Evolutionary conservation across 2,329 filamentous ascomycete genomes (phyloP), one percentile per base, ranked within the genome.

Genomic region (Aspergillus pseudonomiae): DNA sequence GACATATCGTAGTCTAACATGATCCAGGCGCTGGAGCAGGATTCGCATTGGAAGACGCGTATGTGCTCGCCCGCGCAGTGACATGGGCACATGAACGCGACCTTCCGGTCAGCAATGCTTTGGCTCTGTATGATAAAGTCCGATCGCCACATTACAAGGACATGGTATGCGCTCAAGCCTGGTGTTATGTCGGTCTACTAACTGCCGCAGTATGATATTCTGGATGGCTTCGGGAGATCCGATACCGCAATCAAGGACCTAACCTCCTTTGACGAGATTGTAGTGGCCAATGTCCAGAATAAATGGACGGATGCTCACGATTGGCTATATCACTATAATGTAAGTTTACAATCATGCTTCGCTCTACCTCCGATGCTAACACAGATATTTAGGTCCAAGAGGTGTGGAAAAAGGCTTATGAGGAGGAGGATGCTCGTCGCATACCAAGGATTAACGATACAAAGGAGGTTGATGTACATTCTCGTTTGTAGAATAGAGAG

Each of bases 11-110:
- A 28, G 5, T 30, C 32, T 46, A 34, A 41, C 16, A 28, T 3
- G 0, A 12, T 36, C 16, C 14, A 65, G 63, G 65, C 26, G 61
- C 60, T 4, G 65, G 65, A 11, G 63, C 63, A 0, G 65, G 58
- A 21, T 67, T 65, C n/a, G 65, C 65, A 12, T 16, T 67, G 3
- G 63, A 67, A 56, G 65, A 67, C 28, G 63, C 56, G 24, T 67
- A 65, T 14, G 63, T 65, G 19, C 63, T 67, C 30, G 24, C 59
- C 0, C 59, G 43, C 41, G 63, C 65, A 1, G 57, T 65, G 12
- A 21, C 48, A 24, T 65, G 61, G 65, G 63, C 61, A 1, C 19
- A 63, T 10, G 58, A 60, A 0, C 55, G 59, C 0, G 30, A 28
- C 1, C 34, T 45, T 4, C 24, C 52, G 1, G 19, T 65, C 2